Evolutionary conservation across 768 basidiomycete genomes (phyloP).

Genomic region (Tulasnella sp.): DNA sequence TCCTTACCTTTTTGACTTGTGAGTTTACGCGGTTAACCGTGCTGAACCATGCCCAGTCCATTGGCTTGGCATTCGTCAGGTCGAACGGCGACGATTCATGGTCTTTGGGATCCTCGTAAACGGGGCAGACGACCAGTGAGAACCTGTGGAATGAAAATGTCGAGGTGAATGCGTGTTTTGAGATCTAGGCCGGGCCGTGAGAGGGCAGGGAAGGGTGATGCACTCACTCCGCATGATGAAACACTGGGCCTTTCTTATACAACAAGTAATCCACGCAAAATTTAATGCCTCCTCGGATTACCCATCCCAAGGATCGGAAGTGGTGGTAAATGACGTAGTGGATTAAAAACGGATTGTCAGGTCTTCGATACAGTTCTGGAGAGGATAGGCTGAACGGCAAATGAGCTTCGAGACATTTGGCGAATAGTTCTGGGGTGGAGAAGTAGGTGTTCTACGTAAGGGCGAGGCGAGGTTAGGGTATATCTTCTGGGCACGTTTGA

Average conservation of each 20-base stretch:
- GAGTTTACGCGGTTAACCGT: conserved; percentile 96
- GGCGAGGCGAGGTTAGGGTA: conserved; percentile 69
- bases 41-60: conserved; percentile 94
- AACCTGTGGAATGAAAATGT: conserved; percentile 59
- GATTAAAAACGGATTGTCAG: conserved; percentile 92
- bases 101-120: conserved; percentile 83
- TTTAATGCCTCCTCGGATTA: conserved; percentile 93
- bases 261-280: conserved; percentile 95
- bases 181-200: background rate
- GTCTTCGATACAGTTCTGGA: conserved; percentile 46
- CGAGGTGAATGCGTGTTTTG: background rate
- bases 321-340: conserved; percentile 93
- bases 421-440: conserved; percentile 44
- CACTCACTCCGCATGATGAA: conserved; percentile 91
- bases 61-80: conserved; percentile 68
- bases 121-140: conserved; percentile 85
- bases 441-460: conserved; percentile 56
- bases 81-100: conserved; percentile 63
- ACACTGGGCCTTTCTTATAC: conserved; percentile 93
- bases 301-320: conserved; percentile 95
- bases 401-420: conserved; percentile 43
- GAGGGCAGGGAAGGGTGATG: conserved; percentile 6
- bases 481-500: conserved; percentile 51
- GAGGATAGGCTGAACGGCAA: conserved; percentile 37
- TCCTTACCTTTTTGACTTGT: conserved; percentile 88